Percentiles rank a stretch among this genome's conserved stretches.
These are phyloP conservation scores for Pythium aristosporum DNA, from an alignment of 352 stramenopile species.

Conservation along the genomic window DNA sequence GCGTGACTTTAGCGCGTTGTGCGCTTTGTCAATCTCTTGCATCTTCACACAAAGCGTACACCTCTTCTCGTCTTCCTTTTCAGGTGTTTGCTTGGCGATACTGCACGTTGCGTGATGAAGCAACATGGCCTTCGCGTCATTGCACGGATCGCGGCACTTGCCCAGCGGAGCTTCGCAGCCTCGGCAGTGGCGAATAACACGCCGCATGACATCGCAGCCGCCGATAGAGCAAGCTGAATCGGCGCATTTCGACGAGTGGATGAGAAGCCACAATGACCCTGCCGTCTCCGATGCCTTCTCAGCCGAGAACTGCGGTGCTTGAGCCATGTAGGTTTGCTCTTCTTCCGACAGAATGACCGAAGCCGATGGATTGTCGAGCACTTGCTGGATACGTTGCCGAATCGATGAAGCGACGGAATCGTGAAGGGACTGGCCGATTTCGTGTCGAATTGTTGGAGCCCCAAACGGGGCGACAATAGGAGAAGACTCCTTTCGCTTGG, in stretches of 20 bases:
- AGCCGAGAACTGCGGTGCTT: slow-evolving; percentile 52
- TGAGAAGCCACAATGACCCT: slow-evolving; percentile 67
- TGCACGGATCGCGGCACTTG: slow-evolving; percentile 65
- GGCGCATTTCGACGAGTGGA: slow-evolving; percentile 55
- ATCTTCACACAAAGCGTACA: slow-evolving; percentile 66
- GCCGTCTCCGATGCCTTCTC: slow-evolving; percentile 57
- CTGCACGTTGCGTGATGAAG: slow-evolving; percentile 63
- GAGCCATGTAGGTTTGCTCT: slow-evolving; percentile 51
- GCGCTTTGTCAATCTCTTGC: slow-evolving; percentile 63
- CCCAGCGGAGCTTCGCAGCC: slow-evolving; percentile 58
- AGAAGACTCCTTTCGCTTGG: slow-evolving; percentile 17
- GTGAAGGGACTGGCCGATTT: neutral
- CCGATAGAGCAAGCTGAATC: slow-evolving; percentile 35
- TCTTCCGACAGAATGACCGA: slow-evolving; percentile 32
- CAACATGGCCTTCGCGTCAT: slow-evolving; percentile 78
- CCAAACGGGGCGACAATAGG: neutral
- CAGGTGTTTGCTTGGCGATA: neutral
- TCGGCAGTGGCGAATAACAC: slow-evolving; percentile 63
- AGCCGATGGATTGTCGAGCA: slow-evolving; percentile 22
- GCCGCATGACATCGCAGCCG: slow-evolving; percentile 69
- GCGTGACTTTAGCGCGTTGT: slow-evolving; percentile 43
- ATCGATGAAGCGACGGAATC: slow-evolving; percentile 3
- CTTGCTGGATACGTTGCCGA: slow-evolving; percentile 26
- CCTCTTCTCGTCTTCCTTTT: slow-evolving; percentile 36
- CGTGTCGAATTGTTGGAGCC: neutral